These are phyloP conservation scores for Volvariella volvacea DNA, from an alignment of 1,284 basidiomycete genomes.

Conservation along the genomic window DNA sequence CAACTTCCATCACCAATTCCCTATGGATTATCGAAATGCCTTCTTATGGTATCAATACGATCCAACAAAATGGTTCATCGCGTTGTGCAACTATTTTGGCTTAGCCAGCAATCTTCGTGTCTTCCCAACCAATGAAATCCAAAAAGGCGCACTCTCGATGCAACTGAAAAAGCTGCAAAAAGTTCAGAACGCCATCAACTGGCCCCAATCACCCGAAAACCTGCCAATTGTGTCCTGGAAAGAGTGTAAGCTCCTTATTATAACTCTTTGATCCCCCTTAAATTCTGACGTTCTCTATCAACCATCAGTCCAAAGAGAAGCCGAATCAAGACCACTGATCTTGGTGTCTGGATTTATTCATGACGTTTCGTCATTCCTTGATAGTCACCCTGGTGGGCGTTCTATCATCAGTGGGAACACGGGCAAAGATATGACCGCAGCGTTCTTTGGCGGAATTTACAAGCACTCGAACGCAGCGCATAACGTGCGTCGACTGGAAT, in stretches of 20 bases:
- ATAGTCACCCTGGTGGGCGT: conserved; percentile 80
- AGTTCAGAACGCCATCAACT: conserved; percentile 58
- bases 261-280: background rate
- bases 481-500: conserved; percentile 40
- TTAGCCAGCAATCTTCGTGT: conserved; percentile 73
- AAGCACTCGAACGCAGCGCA: conserved; percentile 77
- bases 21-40: conserved; percentile 78
- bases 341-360: conserved; percentile 85
- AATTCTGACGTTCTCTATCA: conserved; percentile 2
- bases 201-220: conserved; percentile 60
- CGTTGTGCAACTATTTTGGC: conserved; percentile 51
- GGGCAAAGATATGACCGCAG: conserved; percentile 78
- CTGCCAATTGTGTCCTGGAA: conserved; percentile 82
- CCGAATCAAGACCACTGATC: conserved; percentile 58
- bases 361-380: conserved; percentile 70
- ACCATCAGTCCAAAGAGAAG: conserved; percentile 56
- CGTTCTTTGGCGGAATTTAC: conserved; percentile 57
- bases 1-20: conserved; percentile 89
- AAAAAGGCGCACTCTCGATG: conserved; percentile 80
- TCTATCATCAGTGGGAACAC: conserved; percentile 54
- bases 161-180: conserved; percentile 69
- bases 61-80: conserved; percentile 72
- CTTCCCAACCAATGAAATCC: conserved; percentile 85
- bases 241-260: conserved; percentile 48
- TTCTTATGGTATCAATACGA: conserved; percentile 64